Conservation (phyloP, 2,329 filamentous ascomycete species). For the Fonsecaea monophora region DNA sequence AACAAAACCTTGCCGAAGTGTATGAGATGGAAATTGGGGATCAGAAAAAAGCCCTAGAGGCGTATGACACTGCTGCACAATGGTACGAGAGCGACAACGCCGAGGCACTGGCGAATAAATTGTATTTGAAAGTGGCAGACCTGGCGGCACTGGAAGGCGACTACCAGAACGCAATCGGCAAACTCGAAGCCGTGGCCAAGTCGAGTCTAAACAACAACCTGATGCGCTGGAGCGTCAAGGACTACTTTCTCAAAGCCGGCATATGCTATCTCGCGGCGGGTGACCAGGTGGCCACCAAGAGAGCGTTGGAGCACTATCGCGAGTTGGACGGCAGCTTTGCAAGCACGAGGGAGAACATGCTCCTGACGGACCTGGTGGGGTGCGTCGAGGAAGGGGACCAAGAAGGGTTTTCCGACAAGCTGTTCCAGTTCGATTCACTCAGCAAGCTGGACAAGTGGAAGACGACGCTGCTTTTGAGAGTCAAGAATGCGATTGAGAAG, state of each 20-base stretch:
- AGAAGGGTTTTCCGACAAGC: slow-evolving; percentile 82
- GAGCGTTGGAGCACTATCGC: slow-evolving; percentile 81
- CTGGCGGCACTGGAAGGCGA: slow-evolving; percentile 80
- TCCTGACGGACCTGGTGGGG: slow-evolving; percentile 77
- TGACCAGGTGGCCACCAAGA: slow-evolving; percentile 78
- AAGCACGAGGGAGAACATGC: slow-evolving; percentile 78
- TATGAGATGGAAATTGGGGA: slow-evolving; percentile 84
- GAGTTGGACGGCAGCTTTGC: slow-evolving; percentile 80
- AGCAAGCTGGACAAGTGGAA: slow-evolving; percentile 98
- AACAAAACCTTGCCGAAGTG: slow-evolving; percentile 86
- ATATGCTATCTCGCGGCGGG: slow-evolving; percentile 82
- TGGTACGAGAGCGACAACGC: slow-evolving; percentile 92
- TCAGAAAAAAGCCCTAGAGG: slow-evolving; percentile 76
- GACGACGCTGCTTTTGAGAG: slow-evolving; percentile 79
- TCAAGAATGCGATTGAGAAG: slow-evolving; percentile 84
- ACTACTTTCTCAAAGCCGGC: slow-evolving; percentile 92
- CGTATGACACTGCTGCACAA: slow-evolving; percentile 82
- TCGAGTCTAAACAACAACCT: slow-evolving; percentile 85
- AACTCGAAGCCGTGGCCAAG: slow-evolving; percentile 83
- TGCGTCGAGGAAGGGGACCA: slow-evolving; percentile 79
- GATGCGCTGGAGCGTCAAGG: slow-evolving; percentile 93
- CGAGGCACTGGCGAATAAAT: slow-evolving; percentile 88
- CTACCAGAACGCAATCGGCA: slow-evolving; percentile 81
- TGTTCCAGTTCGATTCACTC: slow-evolving; percentile 89
- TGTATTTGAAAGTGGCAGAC: slow-evolving; percentile 91